Base-by-base conservation (phyloP, 129 eudicot species). In the Ambrosia trifida region DNA sequence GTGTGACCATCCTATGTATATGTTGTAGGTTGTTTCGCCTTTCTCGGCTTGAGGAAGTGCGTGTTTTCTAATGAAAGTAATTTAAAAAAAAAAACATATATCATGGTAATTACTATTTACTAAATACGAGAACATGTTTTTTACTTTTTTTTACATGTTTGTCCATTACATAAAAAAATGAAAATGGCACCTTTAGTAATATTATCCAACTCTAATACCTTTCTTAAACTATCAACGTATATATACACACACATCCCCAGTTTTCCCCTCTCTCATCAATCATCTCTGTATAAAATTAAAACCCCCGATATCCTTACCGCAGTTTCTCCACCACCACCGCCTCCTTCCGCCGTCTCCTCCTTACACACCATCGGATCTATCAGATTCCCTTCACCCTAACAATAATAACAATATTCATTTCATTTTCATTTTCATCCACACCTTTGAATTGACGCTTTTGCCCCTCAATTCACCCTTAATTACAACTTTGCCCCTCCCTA, bases 381-480 rank as follows among this genome's bases (percentile, higher is more conserved):
- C 67, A 74, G 72, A 65, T 65, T 53, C 72, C 31, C 7, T 0
- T 65, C 66, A 75, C 79, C 72, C 79, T 75, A 75, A 69, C n/a
- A 11, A 24, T 24, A 24, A 24, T 40, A 40, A 40, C 2, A 40
- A 7, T 10, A 40, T 58, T 59, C 68, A 59, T 72, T 58, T 45
- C n/a, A 59, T 59, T 59, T 56, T 54, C 1, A 20, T 20, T 24
- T 14, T 11, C 14, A 47, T 10, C 44, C 58, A 51, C 36, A 20
- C 63, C n/a, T 24, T 24, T 24, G 28, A 24, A 24, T 24, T 24
- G 28, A 24, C 28, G 28, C 28, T 24, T 24, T 24, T 24, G 11
- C 45, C 54, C 43, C 66, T 41, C 36, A 43, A 20, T 31, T 66
- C 7, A 7, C 31, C 4, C 50, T 32, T 28, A 67, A 20, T 67